phyloP scores from a whole-genome alignment of 768 basidiomycete species.

The Hydnomerulius pinastri region DNA sequence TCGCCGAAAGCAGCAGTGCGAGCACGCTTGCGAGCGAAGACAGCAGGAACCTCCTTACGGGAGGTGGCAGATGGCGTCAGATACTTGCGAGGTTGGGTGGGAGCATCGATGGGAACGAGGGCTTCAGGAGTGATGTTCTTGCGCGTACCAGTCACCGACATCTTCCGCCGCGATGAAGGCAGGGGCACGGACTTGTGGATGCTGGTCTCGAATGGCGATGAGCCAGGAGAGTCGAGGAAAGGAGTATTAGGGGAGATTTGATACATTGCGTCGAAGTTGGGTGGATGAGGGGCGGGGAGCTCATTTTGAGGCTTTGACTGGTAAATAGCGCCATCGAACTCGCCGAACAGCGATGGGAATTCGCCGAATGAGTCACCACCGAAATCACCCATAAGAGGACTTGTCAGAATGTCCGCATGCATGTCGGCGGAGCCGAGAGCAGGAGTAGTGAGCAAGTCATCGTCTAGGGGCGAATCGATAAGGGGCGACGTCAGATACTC shows the following conservation, averaged over 20 bases:
- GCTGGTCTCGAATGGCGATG: slow-evolving; percentile 28
- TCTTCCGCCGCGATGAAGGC: slow-evolving; percentile 34
- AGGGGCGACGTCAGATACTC: slow-evolving; percentile 50
- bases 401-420: slow-evolving; percentile 42
- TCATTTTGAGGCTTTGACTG: slow-evolving; percentile 17
- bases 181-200: slow-evolving; percentile 13
- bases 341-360: slow-evolving; percentile 35
- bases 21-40: slow-evolving; percentile 65
- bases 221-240: slow-evolving; percentile 41
- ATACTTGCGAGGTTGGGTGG: slow-evolving; percentile 79
- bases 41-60: slow-evolving; percentile 74
- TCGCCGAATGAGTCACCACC: slow-evolving; percentile 35
- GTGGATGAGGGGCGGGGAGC: slow-evolving; percentile 9
- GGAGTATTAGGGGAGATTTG: slow-evolving; percentile 56
- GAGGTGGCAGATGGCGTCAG: slow-evolving; percentile 73
- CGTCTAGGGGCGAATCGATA: slow-evolving; percentile 49
- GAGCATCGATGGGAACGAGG: slow-evolving; percentile 73
- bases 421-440: slow-evolving; percentile 39
- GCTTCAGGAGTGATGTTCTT: slow-evolving; percentile 65
- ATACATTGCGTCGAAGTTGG: slow-evolving; percentile 41
- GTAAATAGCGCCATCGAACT: slow-evolving; percentile 18
- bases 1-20: slow-evolving; percentile 51
- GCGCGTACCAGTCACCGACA: slow-evolving; percentile 63
- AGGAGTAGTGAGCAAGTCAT: slow-evolving; percentile 45
- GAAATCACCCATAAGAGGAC: slow-evolving; percentile 40